Percentiles rank a stretch among this genome's conserved stretches.
These are phyloP conservation scores for Batkoa obscura DNA, from an alignment of 371 early-diverging fungal genomes.

Conservation along the genomic window DNA sequence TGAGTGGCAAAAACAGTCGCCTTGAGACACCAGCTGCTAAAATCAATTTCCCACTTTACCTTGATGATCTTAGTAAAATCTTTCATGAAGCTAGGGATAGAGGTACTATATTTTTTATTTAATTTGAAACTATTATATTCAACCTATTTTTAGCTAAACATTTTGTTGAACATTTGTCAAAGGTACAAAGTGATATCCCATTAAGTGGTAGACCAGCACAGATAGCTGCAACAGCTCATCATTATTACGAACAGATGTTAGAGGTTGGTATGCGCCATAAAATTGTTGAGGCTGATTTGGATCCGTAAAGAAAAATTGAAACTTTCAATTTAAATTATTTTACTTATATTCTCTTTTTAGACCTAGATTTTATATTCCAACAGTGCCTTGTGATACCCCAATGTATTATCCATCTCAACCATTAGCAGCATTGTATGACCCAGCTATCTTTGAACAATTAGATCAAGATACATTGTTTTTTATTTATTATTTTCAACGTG, in stretches of 20 bases:
- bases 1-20: too few species aligned
- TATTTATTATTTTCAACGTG: neutral
- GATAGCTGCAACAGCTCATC: neutral
- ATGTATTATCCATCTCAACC: neutral
- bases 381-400: neutral
- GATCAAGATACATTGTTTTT: neutral
- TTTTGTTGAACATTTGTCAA: neutral
- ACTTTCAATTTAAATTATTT: neutral
- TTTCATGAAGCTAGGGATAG: neutral
- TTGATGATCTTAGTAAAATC: neutral
- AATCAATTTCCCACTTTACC: constrained; percentile 2
- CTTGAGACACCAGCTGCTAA: neutral
- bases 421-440: neutral
- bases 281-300: neutral
- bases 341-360: neutral
- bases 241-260: neutral
- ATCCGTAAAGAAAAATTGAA: neutral
- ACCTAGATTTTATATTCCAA: neutral
- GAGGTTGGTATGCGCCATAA: neutral
- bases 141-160: neutral
- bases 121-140: neutral
- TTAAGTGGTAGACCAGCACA: neutral
- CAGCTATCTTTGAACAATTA: neutral
- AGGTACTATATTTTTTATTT: neutral
- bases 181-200: neutral